phyloP scores from a whole-genome alignment of 1,284 basidiomycete species.

The Hemileia vastatrix region DNA sequence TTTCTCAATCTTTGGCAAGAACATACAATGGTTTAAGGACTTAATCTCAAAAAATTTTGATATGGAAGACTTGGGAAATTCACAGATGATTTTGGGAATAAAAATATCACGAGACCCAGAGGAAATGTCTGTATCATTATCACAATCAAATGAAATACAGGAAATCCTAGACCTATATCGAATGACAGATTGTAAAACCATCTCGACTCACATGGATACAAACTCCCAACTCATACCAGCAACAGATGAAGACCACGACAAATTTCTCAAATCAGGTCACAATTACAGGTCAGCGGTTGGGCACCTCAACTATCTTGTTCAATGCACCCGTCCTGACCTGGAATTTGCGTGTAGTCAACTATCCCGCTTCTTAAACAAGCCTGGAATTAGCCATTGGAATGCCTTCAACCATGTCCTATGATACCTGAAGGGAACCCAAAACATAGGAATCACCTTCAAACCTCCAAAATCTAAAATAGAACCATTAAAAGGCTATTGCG shows the following conservation, averaged over 20 bases:
- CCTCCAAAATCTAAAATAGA: neutral
- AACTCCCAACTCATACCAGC: neutral
- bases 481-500: neutral
- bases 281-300: conserved; percentile 7
- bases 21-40: neutral
- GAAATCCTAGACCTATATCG: neutral
- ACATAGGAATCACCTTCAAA: neutral
- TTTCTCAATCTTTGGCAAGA: neutral
- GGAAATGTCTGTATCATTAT: neutral
- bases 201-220: neutral
- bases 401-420: neutral
- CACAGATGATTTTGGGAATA: neutral
- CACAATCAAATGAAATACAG: neutral
- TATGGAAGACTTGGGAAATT: conserved; percentile 2
- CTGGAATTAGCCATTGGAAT: conserved; percentile 6
- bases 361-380: neutral
- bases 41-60: neutral
- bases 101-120: too few species aligned
- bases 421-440: neutral
- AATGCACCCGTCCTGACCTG: conserved; percentile 1
- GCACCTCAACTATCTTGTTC: conserved; percentile 1
- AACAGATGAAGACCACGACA: neutral
- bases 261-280: neutral
- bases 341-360: neutral
- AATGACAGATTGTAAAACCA: neutral